A percentile compares a stretch with the other conserved stretches of the same genome.
Evolutionary conservation across 176 grass and related monocot species (phyloP).

Genomic region (Bolboschoenus planiculmis): DNA sequence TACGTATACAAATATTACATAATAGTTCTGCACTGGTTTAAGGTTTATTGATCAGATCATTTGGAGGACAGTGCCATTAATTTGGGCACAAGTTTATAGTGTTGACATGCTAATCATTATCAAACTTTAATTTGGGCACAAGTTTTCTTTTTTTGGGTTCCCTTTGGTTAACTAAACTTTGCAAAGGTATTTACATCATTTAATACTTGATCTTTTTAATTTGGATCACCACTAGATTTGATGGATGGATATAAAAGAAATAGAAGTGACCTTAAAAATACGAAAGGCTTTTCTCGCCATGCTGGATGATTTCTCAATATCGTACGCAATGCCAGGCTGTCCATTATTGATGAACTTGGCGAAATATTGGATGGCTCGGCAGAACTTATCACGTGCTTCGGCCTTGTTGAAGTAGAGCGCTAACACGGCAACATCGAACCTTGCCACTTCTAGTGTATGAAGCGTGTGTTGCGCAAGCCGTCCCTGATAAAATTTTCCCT

Average conservation of each 20-base stretch:
- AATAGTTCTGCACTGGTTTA: background rate
- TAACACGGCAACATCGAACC: slow-evolving; percentile 18
- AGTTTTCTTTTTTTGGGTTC: background rate
- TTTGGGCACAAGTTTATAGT: background rate
- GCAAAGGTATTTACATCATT: background rate
- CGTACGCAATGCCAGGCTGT: slow-evolving; percentile 1
- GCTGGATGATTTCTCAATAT: slow-evolving; percentile 12
- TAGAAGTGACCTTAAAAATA: slow-evolving; percentile 20
- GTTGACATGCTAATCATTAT: background rate
- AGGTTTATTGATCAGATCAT: background rate
- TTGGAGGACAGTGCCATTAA: background rate
- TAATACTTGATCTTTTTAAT: background rate
- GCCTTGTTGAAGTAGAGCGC: slow-evolving; percentile 20
- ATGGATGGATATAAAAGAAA: background rate
- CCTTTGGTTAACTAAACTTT: background rate
- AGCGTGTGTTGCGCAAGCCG: slow-evolving; percentile 6
- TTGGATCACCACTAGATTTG: background rate
- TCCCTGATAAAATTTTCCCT: background rate
- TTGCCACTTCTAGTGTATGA: slow-evolving; percentile 9
- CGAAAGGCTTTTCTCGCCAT: slow-evolving; percentile 15
- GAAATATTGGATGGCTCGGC: slow-evolving; percentile 9
- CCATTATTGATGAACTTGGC: slow-evolving; percentile 15
- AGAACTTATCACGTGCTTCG: slow-evolving; percentile 16
- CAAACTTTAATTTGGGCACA: too few species aligned
- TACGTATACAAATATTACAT: background rate